Conservation (phyloP, 2,329 filamentous ascomycete species). For the Monascus ruber region DNA sequence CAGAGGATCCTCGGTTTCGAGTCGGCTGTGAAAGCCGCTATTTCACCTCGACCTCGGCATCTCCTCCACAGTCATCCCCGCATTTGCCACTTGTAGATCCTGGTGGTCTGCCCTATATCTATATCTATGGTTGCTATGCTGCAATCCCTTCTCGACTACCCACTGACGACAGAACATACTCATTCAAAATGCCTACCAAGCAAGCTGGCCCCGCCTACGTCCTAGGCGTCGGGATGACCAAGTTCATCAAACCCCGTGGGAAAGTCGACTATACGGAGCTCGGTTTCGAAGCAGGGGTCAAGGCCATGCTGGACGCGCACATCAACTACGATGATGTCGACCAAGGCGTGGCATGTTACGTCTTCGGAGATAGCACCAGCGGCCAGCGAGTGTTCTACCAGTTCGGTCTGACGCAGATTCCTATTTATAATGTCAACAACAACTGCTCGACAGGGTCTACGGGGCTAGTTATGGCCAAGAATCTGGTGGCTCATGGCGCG, state of each 20-base stretch:
- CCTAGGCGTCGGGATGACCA: conserved; percentile 95
- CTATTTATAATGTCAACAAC: conserved; percentile 97
- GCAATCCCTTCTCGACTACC: too few relatives aligned
- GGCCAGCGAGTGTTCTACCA: conserved; percentile 97
- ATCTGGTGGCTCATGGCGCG: conserved; percentile 65
- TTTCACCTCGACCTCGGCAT: too few relatives aligned
- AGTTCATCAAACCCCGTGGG: conserved; percentile 93
- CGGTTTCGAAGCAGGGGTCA: conserved; percentile 83
- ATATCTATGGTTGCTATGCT: too few relatives aligned
- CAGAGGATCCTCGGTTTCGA: too few relatives aligned
- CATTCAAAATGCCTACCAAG: conserved; percentile 40
- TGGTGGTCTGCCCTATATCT: too few relatives aligned
- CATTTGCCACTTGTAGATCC: too few relatives aligned
- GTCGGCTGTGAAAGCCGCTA: too few relatives aligned
- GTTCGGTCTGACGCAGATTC: conserved; percentile 93
- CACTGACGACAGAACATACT: background rate
- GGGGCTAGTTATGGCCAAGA: conserved; percentile 72
- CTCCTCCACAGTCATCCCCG: too few relatives aligned
- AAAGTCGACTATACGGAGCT: conserved; percentile 93
- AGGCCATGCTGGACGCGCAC: conserved; percentile 63
- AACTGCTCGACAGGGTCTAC: conserved; percentile 96
- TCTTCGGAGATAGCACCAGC: conserved; percentile 89
- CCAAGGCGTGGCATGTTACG: conserved; percentile 92
- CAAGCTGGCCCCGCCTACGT: conserved; percentile 59
- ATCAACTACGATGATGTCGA: conserved; percentile 97